These are phyloP conservation scores for Nicotiana attenuata DNA, from an alignment of 257 asterid genomes.

Conservation along the genomic window DNA sequence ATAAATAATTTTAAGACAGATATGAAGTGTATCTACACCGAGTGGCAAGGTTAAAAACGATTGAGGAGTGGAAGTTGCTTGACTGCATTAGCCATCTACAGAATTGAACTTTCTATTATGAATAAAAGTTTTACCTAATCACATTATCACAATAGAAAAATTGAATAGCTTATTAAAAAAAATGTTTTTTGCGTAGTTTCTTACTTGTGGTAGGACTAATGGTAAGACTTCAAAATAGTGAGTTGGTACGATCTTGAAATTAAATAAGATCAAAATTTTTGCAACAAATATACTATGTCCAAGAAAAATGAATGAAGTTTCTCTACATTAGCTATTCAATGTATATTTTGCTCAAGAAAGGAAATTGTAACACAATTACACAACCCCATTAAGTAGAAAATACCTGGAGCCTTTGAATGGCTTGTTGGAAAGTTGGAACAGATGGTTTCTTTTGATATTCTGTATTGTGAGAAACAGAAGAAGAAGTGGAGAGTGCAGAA, in stretches of 20 bases:
- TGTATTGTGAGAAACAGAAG: conserved; percentile 3
- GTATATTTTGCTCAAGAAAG: neutral
- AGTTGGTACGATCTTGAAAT: neutral
- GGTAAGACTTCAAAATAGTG: neutral
- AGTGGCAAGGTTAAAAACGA: neutral
- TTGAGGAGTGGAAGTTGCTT: neutral
- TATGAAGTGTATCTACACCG: neutral
- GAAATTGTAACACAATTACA: neutral
- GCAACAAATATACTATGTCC: neutral
- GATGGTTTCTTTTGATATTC: conserved; percentile 23
- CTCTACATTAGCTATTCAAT: neutral
- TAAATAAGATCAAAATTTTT: neutral
- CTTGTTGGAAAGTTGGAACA: conserved; percentile 81
- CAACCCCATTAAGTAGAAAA: neutral
- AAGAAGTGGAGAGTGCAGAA: conserved; percentile 29
- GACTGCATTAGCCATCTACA: no score
- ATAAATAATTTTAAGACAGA: neutral
- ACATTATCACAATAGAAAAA: no score
- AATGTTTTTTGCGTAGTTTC: no score
- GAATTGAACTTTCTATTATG: no score
- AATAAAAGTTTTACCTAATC: no score
- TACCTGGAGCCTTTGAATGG: conserved; percentile 96
- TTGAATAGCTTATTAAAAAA: no score
- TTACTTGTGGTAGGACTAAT: neutral
- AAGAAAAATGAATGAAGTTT: neutral